Evolutionary conservation across 805 yeast species (phyloP), one percentile per base, ranked within the genome.

Genomic region (Pichia insulana): DNA sequence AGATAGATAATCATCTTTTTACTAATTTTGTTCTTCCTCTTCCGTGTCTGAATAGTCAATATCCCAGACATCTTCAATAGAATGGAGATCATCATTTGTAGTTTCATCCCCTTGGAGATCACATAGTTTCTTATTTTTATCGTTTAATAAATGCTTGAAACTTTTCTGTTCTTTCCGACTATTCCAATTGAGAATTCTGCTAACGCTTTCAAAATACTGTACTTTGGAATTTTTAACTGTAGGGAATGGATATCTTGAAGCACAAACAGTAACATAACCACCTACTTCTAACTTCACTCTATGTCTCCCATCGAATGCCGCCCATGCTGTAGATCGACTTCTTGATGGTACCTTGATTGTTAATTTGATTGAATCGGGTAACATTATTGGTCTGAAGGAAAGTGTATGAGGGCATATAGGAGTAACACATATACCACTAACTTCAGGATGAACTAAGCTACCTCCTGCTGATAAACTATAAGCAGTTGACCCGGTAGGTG

Each of bases 401-500:
- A 90, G 70, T 0, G 97, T 87, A 57, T 90, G 97, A 1, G 97
- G 97, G 58, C 97, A 90, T 45, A 90, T 88, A 0, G 97, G 97
- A 0, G 97, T 88, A 7, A 90, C 88, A 43, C 88, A 79, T 26
- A 89, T 84, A 9, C 96, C 96, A 47, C 88, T 82, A 13, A 90
- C 95, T 27, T 86, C 88, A 0, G 97, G 97, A 54, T 89, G 96
- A 4, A 90, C 95, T 39, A 90, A 70, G 0, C 96, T 82, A 1
- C 97, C 97, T 12, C 97, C 97, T 0, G 97, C 97, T 35, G 95
- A 82, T 39, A 90, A 68, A 1, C 96, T 88, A 61, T 90, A 90
- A 0, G 97, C 97, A 0, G 97, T 90, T 2, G 96, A 87, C 0
- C 97, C 97, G 0, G 97, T 88, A 3, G 97, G 97, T 0, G 97